phyloP scores from a whole-genome alignment of 2,329 filamentous ascomycete genomes.

The Claviceps sp. region DNA sequence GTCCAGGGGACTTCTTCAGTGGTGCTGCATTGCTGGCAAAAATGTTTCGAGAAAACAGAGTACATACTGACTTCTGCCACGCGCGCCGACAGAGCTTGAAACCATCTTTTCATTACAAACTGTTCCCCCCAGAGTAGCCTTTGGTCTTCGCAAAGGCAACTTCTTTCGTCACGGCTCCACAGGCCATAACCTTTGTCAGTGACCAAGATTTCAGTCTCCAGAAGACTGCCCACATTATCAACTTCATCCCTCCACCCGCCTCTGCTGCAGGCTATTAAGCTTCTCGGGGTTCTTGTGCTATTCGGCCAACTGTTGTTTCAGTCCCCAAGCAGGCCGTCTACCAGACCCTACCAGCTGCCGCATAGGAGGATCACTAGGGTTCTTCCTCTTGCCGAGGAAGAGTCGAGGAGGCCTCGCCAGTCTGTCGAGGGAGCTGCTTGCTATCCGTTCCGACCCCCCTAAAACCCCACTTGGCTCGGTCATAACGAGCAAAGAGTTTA shows the following conservation, averaged over 20 bases:
- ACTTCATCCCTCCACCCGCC: slow-evolving; percentile 47
- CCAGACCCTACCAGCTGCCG: slow-evolving; percentile 80
- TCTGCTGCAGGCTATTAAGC: slow-evolving; percentile 33
- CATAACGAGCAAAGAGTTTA: slow-evolving; percentile 1
- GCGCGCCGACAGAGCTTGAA: background rate
- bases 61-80: background rate
- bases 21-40: background rate
- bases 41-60: background rate
- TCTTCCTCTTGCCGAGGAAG: slow-evolving; percentile 99
- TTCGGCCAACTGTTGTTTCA: slow-evolving; percentile 35
- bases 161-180: slow-evolving; percentile 44
- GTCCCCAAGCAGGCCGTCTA: slow-evolving; percentile 38
- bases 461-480: slow-evolving; percentile 40
- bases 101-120: background rate
- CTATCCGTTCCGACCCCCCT: slow-evolving; percentile 93
- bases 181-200: slow-evolving; percentile 48
- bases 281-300: slow-evolving; percentile 36
- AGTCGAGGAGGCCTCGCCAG: slow-evolving; percentile 97
- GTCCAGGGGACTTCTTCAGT: background rate
- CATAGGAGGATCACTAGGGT: slow-evolving; percentile 96
- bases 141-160: slow-evolving; percentile 56
- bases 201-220: slow-evolving; percentile 58
- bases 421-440: slow-evolving; percentile 79
- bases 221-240: slow-evolving; percentile 53
- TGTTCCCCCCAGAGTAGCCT: slow-evolving; percentile 30